A percentile compares a stretch with the other conserved stretches of the same genome.
Evolutionary conservation across 768 basidiomycete species (phyloP).

Genomic region (Paxillus ammoniavirescens): DNA sequence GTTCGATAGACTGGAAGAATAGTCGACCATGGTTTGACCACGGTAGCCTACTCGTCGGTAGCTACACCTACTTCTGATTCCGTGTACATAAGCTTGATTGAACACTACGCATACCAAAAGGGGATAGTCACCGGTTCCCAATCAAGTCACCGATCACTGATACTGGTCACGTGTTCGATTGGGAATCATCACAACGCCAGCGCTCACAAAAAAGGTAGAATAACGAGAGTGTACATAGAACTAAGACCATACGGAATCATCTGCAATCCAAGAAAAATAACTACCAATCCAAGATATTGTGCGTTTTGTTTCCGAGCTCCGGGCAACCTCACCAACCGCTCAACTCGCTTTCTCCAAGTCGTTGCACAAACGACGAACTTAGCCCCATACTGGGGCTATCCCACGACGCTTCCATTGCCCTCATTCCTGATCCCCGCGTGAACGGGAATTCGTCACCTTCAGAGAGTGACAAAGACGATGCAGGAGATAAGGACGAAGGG

Average conservation of each 20-base stretch:
- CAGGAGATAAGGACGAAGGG: not conserved
- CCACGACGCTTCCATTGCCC: slow-evolving; percentile 15
- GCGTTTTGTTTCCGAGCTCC: not conserved
- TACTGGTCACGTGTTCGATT: too few relatives aligned
- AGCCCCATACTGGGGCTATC: slow-evolving; percentile 12
- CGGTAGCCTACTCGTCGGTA: too few relatives aligned
- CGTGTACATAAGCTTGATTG: too few relatives aligned
- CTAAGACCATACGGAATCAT: not conserved
- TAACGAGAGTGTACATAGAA: not conserved
- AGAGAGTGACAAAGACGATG: not conserved
- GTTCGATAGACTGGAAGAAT: too few relatives aligned
- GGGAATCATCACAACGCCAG: too few relatives aligned
- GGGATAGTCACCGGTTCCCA: too few relatives aligned
- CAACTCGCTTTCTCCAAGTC: slow-evolving; percentile 1
- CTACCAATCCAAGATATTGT: too few relatives aligned
- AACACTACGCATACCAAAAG: not conserved
- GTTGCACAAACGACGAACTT: slow-evolving; percentile 19
- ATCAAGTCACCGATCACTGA: too few relatives aligned
- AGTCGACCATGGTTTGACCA: too few relatives aligned
- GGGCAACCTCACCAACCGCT: slow-evolving; percentile 1
- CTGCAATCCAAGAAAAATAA: not conserved
- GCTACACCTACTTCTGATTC: too few relatives aligned
- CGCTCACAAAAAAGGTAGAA: not conserved
- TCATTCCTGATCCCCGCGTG: not conserved
- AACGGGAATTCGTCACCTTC: not conserved